A percentile compares a stretch with the other conserved stretches of the same genome.
Evolutionary conservation across 2,329 filamentous ascomycete species (phyloP).

Genomic region (Orbilia javanica): DNA sequence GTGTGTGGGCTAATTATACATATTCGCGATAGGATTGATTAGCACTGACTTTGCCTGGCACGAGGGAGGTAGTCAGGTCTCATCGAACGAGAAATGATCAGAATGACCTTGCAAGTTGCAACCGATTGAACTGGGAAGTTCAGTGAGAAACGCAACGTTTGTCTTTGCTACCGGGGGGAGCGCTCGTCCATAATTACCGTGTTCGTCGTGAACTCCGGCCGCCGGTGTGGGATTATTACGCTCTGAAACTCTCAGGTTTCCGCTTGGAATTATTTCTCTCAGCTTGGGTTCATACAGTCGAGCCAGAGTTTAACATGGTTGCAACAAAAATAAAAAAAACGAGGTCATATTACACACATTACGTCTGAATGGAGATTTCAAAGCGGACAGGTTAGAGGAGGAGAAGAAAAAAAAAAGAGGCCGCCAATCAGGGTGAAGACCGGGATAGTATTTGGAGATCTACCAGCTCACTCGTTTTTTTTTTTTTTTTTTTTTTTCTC

Average conservation of each 20-base stretch:
- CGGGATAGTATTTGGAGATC: slow-evolving; percentile 21
- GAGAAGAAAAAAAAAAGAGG: slow-evolving; percentile 9
- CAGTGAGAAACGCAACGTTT: slow-evolving; percentile 27
- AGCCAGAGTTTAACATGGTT: slow-evolving; percentile 51
- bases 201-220: slow-evolving; percentile 51
- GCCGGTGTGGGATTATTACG: slow-evolving; percentile 49
- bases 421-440: slow-evolving; percentile 39
- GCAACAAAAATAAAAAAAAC: slow-evolving; percentile 48
- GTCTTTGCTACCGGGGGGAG: slow-evolving; percentile 21
- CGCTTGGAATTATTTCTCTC: slow-evolving; percentile 55
- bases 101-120: slow-evolving; percentile 31
- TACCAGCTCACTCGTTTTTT: slow-evolving; percentile 26
- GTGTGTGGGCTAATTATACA: slow-evolving; percentile 51
- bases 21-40: slow-evolving; percentile 40
- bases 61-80: slow-evolving; percentile 39
- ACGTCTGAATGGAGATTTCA: slow-evolving; percentile 19
- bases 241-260: slow-evolving; percentile 59
- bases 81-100: slow-evolving; percentile 37
- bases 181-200: slow-evolving; percentile 47
- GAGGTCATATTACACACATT: slow-evolving; percentile 20
- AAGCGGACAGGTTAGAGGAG: not conserved
- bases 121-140: slow-evolving; percentile 32
- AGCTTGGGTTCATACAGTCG: slow-evolving; percentile 17
- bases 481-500: no score
- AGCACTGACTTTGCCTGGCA: slow-evolving; percentile 40